Conservation (phyloP, 2,329 filamentous ascomycete species). For the Zymoseptoria brevis region DNA sequence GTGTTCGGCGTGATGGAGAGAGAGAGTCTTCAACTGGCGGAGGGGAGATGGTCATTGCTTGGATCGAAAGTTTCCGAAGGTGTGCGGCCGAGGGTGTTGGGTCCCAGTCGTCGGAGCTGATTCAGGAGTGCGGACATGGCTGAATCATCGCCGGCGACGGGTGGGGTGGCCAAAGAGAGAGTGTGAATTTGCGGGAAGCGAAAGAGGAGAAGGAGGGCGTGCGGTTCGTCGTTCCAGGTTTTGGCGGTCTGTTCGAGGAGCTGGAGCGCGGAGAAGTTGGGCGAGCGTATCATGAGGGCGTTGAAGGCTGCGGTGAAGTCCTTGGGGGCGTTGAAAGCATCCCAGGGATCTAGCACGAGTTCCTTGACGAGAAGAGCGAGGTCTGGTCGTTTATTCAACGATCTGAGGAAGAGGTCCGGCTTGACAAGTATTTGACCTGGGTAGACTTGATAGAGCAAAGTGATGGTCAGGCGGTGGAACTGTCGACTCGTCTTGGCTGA, state of each 20-base stretch:
- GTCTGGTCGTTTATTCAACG: background rate
- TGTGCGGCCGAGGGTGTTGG: constrained; percentile 1
- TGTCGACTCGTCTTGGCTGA: background rate
- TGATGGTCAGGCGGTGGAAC: background rate
- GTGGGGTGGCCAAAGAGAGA: background rate
- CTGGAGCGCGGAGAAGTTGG: background rate
- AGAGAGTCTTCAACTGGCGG: constrained; percentile 2
- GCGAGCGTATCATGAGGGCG: background rate
- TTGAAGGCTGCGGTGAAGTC: background rate
- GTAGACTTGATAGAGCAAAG: constrained; percentile 2
- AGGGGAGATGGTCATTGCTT: background rate
- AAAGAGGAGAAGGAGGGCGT: background rate
- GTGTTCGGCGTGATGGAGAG: constrained; percentile 3
- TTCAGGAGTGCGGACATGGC: background rate
- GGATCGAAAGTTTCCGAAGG: background rate
- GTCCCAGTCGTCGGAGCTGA: background rate
- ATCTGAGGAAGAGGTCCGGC: constrained; percentile 3
- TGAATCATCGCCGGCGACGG: background rate
- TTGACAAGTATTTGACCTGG: constrained; percentile 4
- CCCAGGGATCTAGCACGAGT: constrained; percentile 4
- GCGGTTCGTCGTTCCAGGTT: constrained; percentile 2
- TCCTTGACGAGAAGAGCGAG: constrained; percentile 1
- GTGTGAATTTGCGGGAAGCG: background rate
- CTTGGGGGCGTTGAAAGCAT: background rate
- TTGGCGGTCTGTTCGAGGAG: background rate